phyloP scores from a whole-genome alignment of 495 filamentous ascomycete genomes.

The Gamarada debralockiae region DNA sequence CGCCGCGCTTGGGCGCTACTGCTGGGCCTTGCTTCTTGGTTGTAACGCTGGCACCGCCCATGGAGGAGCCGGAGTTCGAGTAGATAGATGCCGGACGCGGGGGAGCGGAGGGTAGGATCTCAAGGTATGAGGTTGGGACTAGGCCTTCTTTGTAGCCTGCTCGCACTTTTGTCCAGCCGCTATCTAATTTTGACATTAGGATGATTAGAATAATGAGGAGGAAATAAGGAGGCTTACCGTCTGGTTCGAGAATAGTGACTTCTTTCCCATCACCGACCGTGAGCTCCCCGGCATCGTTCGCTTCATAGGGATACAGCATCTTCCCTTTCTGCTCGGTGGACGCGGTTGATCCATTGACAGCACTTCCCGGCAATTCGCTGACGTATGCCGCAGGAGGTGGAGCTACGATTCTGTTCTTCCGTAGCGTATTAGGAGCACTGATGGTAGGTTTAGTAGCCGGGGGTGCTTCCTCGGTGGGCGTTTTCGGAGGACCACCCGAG shows the following conservation, averaged over 20 bases:
- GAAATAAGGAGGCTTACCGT: slow-evolving; percentile 57
- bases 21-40: slow-evolving; percentile 90
- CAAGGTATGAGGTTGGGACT: slow-evolving; percentile 81
- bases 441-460: slow-evolving; percentile 30
- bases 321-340: slow-evolving; percentile 63
- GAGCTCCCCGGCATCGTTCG: slow-evolving; percentile 73
- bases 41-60: slow-evolving; percentile 40
- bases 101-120: slow-evolving; percentile 43
- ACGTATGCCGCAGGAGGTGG: slow-evolving; percentile 82
- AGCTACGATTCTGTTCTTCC: slow-evolving; percentile 72
- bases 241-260: slow-evolving; percentile 75
- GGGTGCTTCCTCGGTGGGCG: slow-evolving; percentile 35
- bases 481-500: slow-evolving; percentile 47
- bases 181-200: slow-evolving; percentile 53
- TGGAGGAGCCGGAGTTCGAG: slow-evolving; percentile 75
- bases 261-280: slow-evolving; percentile 73
- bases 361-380: slow-evolving; percentile 53
- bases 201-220: slow-evolving; percentile 1
- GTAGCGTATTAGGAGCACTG: slow-evolving; percentile 28
- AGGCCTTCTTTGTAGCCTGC: slow-evolving; percentile 68
- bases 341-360: slow-evolving; percentile 30
- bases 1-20: slow-evolving; percentile 86
- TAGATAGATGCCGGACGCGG: slow-evolving; percentile 63
- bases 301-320: slow-evolving; percentile 86
- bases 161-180: slow-evolving; percentile 86